Evolutionary conservation across 2,329 filamentous ascomycete species (phyloP).

Genomic region (Domatiomyces globalis): DNA sequence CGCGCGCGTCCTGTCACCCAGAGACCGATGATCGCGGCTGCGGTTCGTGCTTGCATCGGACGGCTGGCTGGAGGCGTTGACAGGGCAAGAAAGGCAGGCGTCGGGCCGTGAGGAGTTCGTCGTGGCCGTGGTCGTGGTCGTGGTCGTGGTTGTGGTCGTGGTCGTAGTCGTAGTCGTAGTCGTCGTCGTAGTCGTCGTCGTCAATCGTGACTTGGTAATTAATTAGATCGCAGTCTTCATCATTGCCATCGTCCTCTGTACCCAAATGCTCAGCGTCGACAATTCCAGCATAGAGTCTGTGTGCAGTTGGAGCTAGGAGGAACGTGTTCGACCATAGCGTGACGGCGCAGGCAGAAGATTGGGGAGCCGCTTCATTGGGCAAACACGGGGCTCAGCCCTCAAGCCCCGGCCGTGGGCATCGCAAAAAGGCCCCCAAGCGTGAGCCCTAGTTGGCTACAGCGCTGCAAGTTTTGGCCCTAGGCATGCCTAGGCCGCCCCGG

Average conservation of each 20-base stretch:
- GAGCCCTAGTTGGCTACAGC: neutral
- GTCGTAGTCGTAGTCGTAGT: neutral
- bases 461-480: neutral
- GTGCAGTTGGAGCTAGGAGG: neutral
- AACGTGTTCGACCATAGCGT: neutral
- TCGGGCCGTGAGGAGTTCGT: too few relatives aligned
- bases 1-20: neutral
- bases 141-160: neutral
- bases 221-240: neutral
- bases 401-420: too few relatives aligned
- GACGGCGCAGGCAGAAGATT: neutral
- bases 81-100: too few relatives aligned
- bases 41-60: neutral
- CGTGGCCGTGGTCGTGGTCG: neutral
- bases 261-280: neutral
- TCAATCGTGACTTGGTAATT: neutral
- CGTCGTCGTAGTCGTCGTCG: neutral
- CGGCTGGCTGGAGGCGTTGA: too few relatives aligned
- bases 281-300: neutral
- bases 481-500: neutral
- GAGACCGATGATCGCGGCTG: neutral
- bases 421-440: too few relatives aligned
- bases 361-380: too few relatives aligned
- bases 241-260: neutral
- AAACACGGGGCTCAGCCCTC: too few relatives aligned